Base-by-base conservation (phyloP, 495 filamentous ascomycete genomes). In the Penicillium coprophilum region DNA sequence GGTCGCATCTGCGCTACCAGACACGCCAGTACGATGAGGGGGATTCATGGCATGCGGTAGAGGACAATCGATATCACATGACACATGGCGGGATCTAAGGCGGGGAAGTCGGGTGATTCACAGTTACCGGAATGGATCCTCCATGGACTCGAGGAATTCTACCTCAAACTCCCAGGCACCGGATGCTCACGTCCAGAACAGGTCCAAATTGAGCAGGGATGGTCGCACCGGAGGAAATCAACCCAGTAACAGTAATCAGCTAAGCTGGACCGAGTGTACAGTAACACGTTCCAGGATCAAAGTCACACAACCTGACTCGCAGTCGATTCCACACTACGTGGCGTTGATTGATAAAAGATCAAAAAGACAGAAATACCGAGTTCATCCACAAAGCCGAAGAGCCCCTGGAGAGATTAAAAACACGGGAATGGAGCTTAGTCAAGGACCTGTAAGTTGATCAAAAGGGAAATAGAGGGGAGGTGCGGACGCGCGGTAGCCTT, bases 1-100 rank as follows among this genome's bases (percentile, higher is more conserved):
- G 28, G 48, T 32, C 23, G 50, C 47, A 48, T 49, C 38, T n/a
- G n/a, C n/a, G 50, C 57, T 52, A 28, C 36, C 34, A 36, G 62
- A 15, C 4, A 31, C 38, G 10, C 58, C 23, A 49, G 34, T 49
- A 20, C 41, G 20, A 49, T 51, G 46, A 28, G 48, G 9, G 31
- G 43, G 13, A 58, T 68, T 64, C 66, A 69, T 69, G 38, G 44
- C 53, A 56, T 47, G 56, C 13, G 46, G 38, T 39, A 59, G 60
- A 50, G 50, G 20, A 43, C 23, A 28, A 38, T 50, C 40, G 13
- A 47, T 50, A 60, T 64, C 64, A 67, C 55, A 58, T 64, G 64
- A 67, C 58, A 49, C 66, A 66, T 69, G 48, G 43, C 53, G 24
- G 40, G 36, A 53, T 53, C 20, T 24, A 49, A 45, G 40, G 36